Evolutionary conservation across 345 rosid species (phyloP), one percentile per base, ranked within the genome.

Genomic region (Citrus trifoliata): DNA sequence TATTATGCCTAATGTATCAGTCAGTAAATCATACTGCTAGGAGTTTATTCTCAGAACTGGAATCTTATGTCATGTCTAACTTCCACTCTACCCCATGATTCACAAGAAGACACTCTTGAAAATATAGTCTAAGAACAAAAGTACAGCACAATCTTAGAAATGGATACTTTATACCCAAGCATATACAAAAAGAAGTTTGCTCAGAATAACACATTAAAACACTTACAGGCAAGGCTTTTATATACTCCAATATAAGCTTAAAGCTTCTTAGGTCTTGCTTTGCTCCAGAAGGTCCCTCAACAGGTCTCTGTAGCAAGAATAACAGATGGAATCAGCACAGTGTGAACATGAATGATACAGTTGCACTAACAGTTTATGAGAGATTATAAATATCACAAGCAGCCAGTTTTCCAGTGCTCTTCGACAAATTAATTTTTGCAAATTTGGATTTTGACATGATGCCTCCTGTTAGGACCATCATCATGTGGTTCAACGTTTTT

Each of bases 171-270:
- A 76, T 59, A 38, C 14, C 25, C 8, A 4, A 8, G 9, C 24
- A 33, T 58, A 59, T 22, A 62, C 56, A 38, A 76, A 71, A n/a
- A 28, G 73, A 73, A 71, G 25, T 59, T 71, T 67, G 37, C 55
- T 35, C 28, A 40, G 9, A 72, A 48, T 65, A 55, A 69, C 56
- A 40, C 28, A 78, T 62, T 63, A 72, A 70, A 70, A 27, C 46
- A 81, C 92, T 87, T 85, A 93, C 99, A 38, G 98, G 99, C 90
- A 92, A 85, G 62, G 98, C 97, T 84, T 96, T 94, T 76, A 96
- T 90, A 81, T 92, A 96, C 78, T 96, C 95, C 70, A 94, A 74
- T 80, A 88, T 82, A 73, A 95, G 95, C 85, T 90, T 92, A 81
- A 95, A 95, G 86, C 89, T 92, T 84, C 99, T 84, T 56, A 93